A percentile compares a stretch with the other conserved stretches of the same genome.
Conservation (phyloP, 2,329 filamentous ascomycete species). For the Pseudocercospora pini-densiflorae region DNA sequence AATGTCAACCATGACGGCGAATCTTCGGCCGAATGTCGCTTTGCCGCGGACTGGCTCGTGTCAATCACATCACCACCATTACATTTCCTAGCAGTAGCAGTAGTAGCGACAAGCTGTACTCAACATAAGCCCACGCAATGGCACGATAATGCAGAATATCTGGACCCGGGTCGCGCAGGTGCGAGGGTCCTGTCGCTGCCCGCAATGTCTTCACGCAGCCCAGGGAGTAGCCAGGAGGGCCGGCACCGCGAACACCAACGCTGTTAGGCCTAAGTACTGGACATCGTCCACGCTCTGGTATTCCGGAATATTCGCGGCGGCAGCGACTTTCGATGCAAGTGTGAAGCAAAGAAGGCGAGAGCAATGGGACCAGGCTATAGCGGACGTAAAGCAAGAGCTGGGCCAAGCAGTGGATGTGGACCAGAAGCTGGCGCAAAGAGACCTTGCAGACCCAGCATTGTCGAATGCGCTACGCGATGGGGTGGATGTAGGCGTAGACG, state of each 20-base stretch:
- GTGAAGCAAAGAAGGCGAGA: slow-evolving; percentile 62
- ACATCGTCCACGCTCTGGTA: slow-evolving; percentile 68
- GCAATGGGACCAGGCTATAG: slow-evolving; percentile 66
- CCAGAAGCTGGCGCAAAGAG: slow-evolving; percentile 2
- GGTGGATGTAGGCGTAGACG: neutral
- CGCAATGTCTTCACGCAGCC: slow-evolving; percentile 60
- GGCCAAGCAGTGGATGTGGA: slow-evolving; percentile 27
- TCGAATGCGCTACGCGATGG: neutral
- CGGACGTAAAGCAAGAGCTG: slow-evolving; percentile 57
- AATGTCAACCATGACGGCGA: neutral
- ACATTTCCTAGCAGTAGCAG: neutral
- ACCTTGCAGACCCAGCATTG: neutral
- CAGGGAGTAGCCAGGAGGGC: slow-evolving; percentile 56
- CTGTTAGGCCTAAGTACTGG: slow-evolving; percentile 54
- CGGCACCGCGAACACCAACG: slow-evolving; percentile 52
- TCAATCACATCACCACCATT: neutral
- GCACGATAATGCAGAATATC: slow-evolving; percentile 64
- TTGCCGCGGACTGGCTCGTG: neutral
- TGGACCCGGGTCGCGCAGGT: slow-evolving; percentile 70
- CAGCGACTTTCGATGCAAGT: slow-evolving; percentile 65
- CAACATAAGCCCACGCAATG: neutral
- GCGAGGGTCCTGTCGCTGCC: slow-evolving; percentile 65
- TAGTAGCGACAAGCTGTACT: neutral
- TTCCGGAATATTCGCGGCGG: slow-evolving; percentile 68
- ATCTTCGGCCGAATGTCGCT: neutral